Evolutionary conservation across 2,329 filamentous ascomycete genomes (phyloP).

Genomic region (Pseudonectria foliicola): DNA sequence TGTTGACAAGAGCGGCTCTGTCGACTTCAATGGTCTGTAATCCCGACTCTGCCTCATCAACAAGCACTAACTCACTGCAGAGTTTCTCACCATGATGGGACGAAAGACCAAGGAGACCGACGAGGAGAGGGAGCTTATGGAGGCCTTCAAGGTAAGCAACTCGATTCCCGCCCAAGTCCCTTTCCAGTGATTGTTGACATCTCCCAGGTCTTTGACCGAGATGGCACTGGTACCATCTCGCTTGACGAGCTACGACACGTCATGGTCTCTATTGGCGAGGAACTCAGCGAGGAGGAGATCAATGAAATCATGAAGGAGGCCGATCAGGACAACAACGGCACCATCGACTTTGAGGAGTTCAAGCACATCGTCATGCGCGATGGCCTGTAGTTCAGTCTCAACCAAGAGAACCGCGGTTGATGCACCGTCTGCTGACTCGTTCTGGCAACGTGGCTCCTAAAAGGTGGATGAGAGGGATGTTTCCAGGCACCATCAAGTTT

Average conservation of each 20-base stretch:
- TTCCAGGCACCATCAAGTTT: too few species aligned
- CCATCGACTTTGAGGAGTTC: constrained; percentile 49
- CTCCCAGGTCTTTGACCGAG: constrained; percentile 46
- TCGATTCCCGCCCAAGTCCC: too few species aligned
- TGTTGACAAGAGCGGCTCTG: constrained; percentile 56
- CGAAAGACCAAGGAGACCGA: constrained; percentile 55
- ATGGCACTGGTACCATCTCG: constrained; percentile 59
- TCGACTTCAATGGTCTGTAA: constrained; percentile 53
- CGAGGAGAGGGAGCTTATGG: constrained; percentile 57
- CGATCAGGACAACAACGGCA: constrained; percentile 56
- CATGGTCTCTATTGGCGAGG: constrained; percentile 59
- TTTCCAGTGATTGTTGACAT: not conserved
- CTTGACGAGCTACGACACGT: constrained; percentile 55
- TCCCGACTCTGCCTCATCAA: not conserved
- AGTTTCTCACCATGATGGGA: constrained; percentile 62
- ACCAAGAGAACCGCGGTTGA: too few species aligned
- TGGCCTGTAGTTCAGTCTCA: too few species aligned
- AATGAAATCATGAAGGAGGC: constrained; percentile 60
- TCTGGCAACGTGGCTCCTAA: too few species aligned
- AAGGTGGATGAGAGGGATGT: too few species aligned
- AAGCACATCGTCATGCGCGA: too few species aligned
- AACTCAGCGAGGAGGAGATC: constrained; percentile 56
- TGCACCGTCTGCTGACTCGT: too few species aligned
- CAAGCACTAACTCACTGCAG: constrained; percentile 33
- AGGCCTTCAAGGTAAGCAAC: constrained; percentile 50